phyloP scores from a whole-genome alignment of 2,329 filamentous ascomycete species.

The Thelonectria blattea region DNA sequence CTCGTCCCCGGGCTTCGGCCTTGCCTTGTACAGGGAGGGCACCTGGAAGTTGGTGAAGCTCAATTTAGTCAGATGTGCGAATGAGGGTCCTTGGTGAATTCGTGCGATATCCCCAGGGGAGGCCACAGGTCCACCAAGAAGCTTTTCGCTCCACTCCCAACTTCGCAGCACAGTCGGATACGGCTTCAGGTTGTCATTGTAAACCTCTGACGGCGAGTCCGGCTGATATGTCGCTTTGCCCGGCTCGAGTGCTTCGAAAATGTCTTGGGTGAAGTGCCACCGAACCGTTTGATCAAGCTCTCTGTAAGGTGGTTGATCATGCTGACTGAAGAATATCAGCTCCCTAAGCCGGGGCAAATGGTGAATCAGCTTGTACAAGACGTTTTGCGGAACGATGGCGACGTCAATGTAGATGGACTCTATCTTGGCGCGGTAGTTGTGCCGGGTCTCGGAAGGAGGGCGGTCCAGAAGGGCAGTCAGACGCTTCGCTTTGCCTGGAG shows the following conservation, averaged over 20 bases:
- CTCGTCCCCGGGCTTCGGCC: constrained; percentile 41
- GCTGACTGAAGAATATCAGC: constrained; percentile 73
- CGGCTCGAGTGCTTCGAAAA: constrained; percentile 69
- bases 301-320: constrained; percentile 72
- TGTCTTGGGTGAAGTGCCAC: constrained; percentile 71
- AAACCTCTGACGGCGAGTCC: not conserved
- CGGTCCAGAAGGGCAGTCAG: constrained; percentile 61
- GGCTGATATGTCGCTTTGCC: constrained; percentile 49
- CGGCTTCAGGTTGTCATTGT: constrained; percentile 38
- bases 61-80: constrained; percentile 61
- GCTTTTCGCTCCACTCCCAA: constrained; percentile 68
- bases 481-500: constrained; percentile 50
- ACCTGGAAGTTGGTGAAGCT: constrained; percentile 69
- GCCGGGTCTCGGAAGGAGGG: constrained; percentile 53
- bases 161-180: constrained; percentile 51
- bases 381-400: constrained; percentile 59
- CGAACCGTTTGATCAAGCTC: constrained; percentile 60
- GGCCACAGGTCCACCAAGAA: constrained; percentile 53
- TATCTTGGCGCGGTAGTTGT: constrained; percentile 75
- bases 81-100: constrained; percentile 62
- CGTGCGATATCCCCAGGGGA: constrained; percentile 55
- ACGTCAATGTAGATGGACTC: constrained; percentile 74
- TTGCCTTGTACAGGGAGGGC: constrained; percentile 52
- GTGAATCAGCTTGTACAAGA: constrained; percentile 61
- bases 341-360: constrained; percentile 70